Evolutionary conservation across 257 asterid genomes (phyloP).

Genomic region (Scutellaria baicalensis): DNA sequence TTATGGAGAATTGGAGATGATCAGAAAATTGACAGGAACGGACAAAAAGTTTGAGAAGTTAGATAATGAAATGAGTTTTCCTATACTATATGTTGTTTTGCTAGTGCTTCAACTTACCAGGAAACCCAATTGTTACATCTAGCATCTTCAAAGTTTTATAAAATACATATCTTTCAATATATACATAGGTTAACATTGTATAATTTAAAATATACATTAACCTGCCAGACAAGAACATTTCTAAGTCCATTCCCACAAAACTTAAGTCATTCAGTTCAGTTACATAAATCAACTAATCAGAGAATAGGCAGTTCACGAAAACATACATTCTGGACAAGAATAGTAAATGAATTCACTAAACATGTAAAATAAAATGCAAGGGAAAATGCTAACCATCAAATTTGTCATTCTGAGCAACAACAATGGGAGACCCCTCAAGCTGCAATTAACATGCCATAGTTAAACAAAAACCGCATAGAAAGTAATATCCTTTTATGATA

Average conservation of each 20-base stretch:
- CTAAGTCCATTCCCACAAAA: neutral
- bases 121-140: neutral
- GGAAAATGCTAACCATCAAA: constrained; percentile 59
- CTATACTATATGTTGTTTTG: neutral
- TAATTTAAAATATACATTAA: neutral
- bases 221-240: neutral
- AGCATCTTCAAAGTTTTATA: neutral
- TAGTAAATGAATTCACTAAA: neutral
- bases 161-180: neutral
- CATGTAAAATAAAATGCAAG: neutral
- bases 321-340: neutral
- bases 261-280: neutral
- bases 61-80: neutral
- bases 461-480: neutral
- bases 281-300: neutral
- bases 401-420: constrained; percentile 84
- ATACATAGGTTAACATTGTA: neutral
- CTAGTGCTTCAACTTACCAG: neutral
- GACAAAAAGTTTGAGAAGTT: neutral
- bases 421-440: constrained; percentile 88
- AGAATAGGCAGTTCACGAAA: neutral
- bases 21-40: neutral
- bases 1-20: neutral
- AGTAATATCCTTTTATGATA: neutral
- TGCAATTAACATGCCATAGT: constrained; percentile 25